Evolutionary conservation across 192 early-diverging fungal genomes (phyloP).

Genomic region (Cladochytrium replicatum): DNA sequence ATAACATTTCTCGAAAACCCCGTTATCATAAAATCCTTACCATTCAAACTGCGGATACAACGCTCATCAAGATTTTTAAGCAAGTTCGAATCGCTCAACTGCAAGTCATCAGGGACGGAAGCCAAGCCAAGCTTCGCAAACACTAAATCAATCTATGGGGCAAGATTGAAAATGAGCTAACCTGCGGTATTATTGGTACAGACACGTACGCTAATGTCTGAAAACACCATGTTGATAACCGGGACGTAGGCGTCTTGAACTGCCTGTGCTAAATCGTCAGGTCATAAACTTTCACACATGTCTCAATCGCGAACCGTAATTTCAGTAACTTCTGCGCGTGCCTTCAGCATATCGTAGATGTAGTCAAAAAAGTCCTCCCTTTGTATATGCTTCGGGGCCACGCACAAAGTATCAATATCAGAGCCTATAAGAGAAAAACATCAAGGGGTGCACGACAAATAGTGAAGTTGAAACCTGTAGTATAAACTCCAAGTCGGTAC

Average conservation of each 20-base stretch:
- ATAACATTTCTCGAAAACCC: constrained; percentile 1
- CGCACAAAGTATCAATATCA: constrained; percentile 99
- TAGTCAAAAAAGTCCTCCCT: constrained; percentile 87
- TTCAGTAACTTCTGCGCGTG: constrained; percentile 75
- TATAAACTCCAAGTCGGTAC: constrained; percentile 91
- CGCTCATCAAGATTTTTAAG: constrained; percentile 81
- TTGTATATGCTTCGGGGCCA: constrained; percentile 79
- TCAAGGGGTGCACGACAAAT: not conserved
- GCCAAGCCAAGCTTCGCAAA: constrained; percentile 69
- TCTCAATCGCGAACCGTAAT: constrained; percentile 46
- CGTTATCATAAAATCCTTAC: constrained; percentile 15
- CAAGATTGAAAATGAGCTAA: constrained; percentile 2
- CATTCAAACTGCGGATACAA: constrained; percentile 84
- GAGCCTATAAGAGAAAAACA: constrained; percentile 37
- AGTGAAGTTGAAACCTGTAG: constrained; percentile 41
- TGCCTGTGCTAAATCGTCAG: constrained; percentile 21
- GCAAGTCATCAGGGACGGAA: constrained; percentile 74
- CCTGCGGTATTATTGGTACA: not conserved
- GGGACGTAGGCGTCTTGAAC: constrained; percentile 91
- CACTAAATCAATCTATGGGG: constrained; percentile 76
- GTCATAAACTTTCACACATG: not conserved
- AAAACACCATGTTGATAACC: constrained; percentile 90
- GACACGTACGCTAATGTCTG: constrained; percentile 65
- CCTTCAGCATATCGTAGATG: constrained; percentile 78
- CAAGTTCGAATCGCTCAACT: constrained; percentile 75